Base-by-base conservation (phyloP, 768 basidiomycete species). In the Holtermanniella nyarrowii region DNA sequence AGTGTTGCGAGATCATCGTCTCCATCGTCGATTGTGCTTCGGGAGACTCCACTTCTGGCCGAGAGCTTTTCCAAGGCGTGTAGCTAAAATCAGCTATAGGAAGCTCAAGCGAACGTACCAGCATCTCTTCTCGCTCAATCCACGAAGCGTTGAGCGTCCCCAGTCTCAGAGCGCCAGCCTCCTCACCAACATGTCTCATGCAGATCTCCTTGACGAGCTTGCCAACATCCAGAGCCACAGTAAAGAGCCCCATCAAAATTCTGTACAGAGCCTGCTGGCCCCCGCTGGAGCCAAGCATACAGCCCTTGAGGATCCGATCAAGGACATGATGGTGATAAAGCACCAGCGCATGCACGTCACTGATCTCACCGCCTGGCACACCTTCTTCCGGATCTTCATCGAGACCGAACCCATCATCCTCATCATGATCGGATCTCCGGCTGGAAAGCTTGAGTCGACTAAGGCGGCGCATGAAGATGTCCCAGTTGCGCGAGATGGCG, bases 401-500 rank as follows among this genome's bases (percentile, higher is more conserved):
- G 26, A 42, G 39, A 39, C 52, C 24, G n/a, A 39, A 3, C 31
- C 21, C 18, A 42, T 58, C 54, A 18, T 42, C 31, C 21, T 57
- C 41, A 10, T 51, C 52, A 26, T 53, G 52, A 5, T 52, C 50
- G n/a, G 48, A 31, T 3, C 7, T 23, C 10, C 21, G 13, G 22
- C 23, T 20, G n/a, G 37, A 11, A 40, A 12, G 37, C 26, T 50
- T 52, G 21, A 67, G 42, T 25, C 46, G 55, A 5, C 60, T 54
- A 20, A 71, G 51, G n/a, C 60, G 40, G 5, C 48, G 48, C 5
- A 59, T 48, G 73, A 91, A 88, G 1, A 78, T 75, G 54, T 82
- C 80, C 57, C 87, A 85, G 62, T 85, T 83, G 24, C 80, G 80
- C 12, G 81, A 78, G 52, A 93, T 87, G 2, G 81, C 88, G n/a